Base-by-base conservation (phyloP, 352 stramenopile genomes). In the Pythium rhizo-oryzae region DNA sequence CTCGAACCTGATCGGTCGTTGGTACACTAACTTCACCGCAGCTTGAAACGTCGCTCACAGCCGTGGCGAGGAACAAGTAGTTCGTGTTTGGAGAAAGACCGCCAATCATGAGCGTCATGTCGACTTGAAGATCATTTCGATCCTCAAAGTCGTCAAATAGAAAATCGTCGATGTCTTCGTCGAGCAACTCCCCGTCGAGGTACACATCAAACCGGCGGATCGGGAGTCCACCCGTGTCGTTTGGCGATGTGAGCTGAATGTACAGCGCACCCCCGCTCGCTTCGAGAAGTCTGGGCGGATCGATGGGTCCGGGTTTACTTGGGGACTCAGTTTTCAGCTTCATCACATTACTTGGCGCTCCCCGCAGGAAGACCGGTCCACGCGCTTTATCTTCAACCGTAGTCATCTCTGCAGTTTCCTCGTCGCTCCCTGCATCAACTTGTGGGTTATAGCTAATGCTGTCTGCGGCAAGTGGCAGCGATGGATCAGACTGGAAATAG, bases 201-300 rank as follows among this genome's bases (percentile, higher is more conserved):
- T 70, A 76, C 25, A 73, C 16, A 35, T 68, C 24, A 24, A 67
- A 76, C n/a, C 56, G 30, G 1, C 60, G 59, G 21, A 76, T 73
- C 5, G 65, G 65, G n/a, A 76, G 66, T 23, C 70, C 70, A 77
- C 83, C 81, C 19, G 79, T 91, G 54, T 91, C 81, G 28, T 80
- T 75, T 15, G 83, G 81, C 2, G 81, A 84, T 15, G 67, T 76
- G n/a, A 91, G 56, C 0, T 62, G 51, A 3, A 91, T 33, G 57
- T 75, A 64, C 35, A 90, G 56, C 2, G 76, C 76, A 6, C 81
- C 83, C 6, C 83, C 83, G 19, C 80, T 90, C 0, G 73, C 62
- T 39, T 62, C 64, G 9, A 69, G 51, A 4, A 87, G 47, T 1
- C 19, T 51, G 4, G 78, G 63, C 28, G 47, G 19, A 12, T 76